These are phyloP conservation scores for Pulicaria dysenterica DNA, from an alignment of 129 eudicot species.

Conservation along the genomic window DNA sequence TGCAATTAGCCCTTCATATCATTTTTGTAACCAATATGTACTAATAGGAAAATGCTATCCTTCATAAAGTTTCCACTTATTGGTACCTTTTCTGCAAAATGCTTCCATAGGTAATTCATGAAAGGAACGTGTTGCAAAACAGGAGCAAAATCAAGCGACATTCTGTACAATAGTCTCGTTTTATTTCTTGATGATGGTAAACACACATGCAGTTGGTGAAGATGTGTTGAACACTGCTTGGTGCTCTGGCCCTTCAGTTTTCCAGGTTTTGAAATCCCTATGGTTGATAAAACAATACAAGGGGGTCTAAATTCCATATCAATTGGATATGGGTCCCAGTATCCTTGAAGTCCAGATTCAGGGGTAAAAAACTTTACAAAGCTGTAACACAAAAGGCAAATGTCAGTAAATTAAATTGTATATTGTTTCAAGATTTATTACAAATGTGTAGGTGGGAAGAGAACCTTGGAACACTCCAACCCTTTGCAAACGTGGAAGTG, in stretches of 20 bases:
- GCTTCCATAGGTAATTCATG: slow-evolving; percentile 72
- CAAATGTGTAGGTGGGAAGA: neutral
- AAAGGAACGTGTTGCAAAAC: slow-evolving; percentile 70
- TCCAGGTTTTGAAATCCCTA: slow-evolving; percentile 90
- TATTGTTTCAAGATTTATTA: neutral
- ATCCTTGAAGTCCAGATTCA: slow-evolving; percentile 78
- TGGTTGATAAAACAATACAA: slow-evolving; percentile 86
- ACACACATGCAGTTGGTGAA: slow-evolving; percentile 97
- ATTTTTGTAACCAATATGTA: neutral
- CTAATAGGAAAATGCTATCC: neutral
- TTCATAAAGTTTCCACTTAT: neutral
- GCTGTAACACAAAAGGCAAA: slow-evolving; percentile 48
- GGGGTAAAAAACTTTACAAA: slow-evolving; percentile 89
- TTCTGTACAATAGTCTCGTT: slow-evolving; percentile 78
- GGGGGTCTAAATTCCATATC: slow-evolving; percentile 94
- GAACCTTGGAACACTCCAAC: slow-evolving; percentile 90
- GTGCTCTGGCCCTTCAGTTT: slow-evolving; percentile 82
- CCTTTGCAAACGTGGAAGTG: slow-evolving; percentile 91
- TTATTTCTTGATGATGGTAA: slow-evolving; percentile 72
- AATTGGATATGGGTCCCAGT: slow-evolving; percentile 92
- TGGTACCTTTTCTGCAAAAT: slow-evolving; percentile 83
- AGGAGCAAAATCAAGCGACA: slow-evolving; percentile 95
- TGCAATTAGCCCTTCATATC: no score
- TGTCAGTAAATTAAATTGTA: neutral
- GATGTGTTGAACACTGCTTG: slow-evolving; percentile 78